Evolutionary conservation across 768 basidiomycete genomes (phyloP), one percentile per base, ranked within the genome.

Genomic region (Rossbeevera mucosa): DNA sequence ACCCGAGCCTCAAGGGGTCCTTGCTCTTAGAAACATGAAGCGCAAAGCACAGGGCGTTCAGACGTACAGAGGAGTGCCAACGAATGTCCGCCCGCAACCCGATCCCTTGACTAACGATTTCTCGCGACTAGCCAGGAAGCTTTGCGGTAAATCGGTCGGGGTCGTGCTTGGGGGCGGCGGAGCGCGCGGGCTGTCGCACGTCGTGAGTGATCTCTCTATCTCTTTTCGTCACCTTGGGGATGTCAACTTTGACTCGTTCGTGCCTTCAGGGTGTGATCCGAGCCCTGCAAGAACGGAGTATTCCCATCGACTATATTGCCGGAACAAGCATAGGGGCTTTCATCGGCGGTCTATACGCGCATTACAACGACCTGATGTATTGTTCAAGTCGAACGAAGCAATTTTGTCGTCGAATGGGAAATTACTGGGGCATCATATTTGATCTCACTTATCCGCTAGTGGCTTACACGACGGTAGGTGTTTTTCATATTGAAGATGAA

Each of bases 101-200:
- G 81, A 83, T n/a, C 81, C 88, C 5, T 85, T 93, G 64, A 81
- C 80, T 56, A 93, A 87, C 58, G 96, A 99, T 66, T 98, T 98
- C 66, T 86, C 93, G 8, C 79, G 96, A 20, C 72, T 99, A 33
- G 96, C 96, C 2, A 75, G 96, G 51, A 73, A 94, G 46, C 80
- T 98, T 31, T 96, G 94, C 63, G 96, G 94, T 13, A 90, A 85
- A 61, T 91, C 90, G 7, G 88, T 98, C 53, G 96, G 94, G 1
- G 73, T 99, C 41, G 94, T 98, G 7, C 79, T 99, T 2, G 96
- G 96, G 18, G 96, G 96, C 6, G 96, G 96, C n/a, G 96, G 96
- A 16, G 96, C 94, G 14, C 80, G 96, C 38, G 96, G 87, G n/a
- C 75, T 88, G 41, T 80, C 85, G 0, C 87, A 90, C 64, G 69